Evolutionary conservation across 495 filamentous ascomycete genomes (phyloP), one percentile per base, ranked within the genome.

Genomic region (Aspergillus sparsus): DNA sequence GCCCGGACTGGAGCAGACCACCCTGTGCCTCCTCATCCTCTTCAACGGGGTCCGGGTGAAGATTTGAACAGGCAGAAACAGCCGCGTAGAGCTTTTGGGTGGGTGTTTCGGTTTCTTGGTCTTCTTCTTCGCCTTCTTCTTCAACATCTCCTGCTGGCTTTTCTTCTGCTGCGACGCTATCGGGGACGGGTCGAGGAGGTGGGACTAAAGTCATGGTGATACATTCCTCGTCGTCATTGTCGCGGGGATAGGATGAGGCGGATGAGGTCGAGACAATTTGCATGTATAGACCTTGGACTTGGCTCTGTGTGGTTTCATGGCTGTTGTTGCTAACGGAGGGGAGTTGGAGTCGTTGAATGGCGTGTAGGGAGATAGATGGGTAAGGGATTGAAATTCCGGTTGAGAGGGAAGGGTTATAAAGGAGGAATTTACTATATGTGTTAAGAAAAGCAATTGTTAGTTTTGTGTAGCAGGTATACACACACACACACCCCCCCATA

Each of bases 351-450:
- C 83, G 83, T 71, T 92, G 88, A 71, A 92, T 84, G 8, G 93
- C 94, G 73, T 98, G 94, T 9, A 98, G 85, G 33, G 87, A 89
- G 68, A 98, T 91, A 35, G 85, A 75, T 5, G 89, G 91, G 78
- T 97, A 98, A 12, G 92, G 89, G 59, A 98, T 92, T 41, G 86
- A 81, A 52, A 96, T 67, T 52, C 92, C 93, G 3, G 72, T 74
- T 35, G 79, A 74, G 47, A 76, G 77, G 16, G 82, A 54, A 49
- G 82, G 73, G 68, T 85, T 88, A 78, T 85, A 93, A 62, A 96
- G 74, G 47, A 85, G 83, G 60, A 97, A 79, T 74, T 87, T 86
- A 52, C 91, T 95, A 58, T 53, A 47, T 21, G 11, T 42, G 36
- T 51, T 62, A 10, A 8, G 36, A 41, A 50, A 41, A 41, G 9